Evolutionary conservation across 106 monocot genomes (phyloP).

Genomic region (Phalaenopsis aphrodite): DNA sequence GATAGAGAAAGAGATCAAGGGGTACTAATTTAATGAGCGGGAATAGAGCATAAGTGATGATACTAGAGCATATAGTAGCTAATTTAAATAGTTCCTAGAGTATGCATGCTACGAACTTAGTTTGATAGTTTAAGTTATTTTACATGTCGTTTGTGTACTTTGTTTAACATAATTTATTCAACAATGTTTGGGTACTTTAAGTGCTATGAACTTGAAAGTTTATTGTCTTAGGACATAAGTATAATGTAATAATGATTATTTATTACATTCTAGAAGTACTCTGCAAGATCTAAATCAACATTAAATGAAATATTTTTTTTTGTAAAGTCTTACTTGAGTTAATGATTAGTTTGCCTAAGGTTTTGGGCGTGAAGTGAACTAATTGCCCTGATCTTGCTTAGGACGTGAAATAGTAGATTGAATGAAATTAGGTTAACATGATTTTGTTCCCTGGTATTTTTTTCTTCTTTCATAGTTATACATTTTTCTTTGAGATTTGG

Average conservation of each 20-base stretch:
- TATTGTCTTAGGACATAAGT: no score
- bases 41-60: background rate
- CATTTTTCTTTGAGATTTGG: background rate
- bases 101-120: background rate
- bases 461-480: background rate
- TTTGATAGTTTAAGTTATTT: background rate
- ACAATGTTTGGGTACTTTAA: no score
- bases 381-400: background rate
- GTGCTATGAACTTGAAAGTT: no score
- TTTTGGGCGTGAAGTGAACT: background rate
- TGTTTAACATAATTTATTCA: background rate
- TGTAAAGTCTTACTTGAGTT: background rate
- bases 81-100: background rate
- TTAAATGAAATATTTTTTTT: background rate
- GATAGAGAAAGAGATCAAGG: background rate
- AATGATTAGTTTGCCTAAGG: background rate
- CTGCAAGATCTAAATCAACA: background rate
- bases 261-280: no score
- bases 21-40: background rate
- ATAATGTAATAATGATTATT: no score
- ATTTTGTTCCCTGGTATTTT: background rate
- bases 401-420: background rate
- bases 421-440: background rate
- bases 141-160: background rate
- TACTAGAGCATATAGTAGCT: background rate